Evolutionary conservation across 306 rosid genomes (phyloP).

Genomic region (Hippophae gyantsensis): DNA sequence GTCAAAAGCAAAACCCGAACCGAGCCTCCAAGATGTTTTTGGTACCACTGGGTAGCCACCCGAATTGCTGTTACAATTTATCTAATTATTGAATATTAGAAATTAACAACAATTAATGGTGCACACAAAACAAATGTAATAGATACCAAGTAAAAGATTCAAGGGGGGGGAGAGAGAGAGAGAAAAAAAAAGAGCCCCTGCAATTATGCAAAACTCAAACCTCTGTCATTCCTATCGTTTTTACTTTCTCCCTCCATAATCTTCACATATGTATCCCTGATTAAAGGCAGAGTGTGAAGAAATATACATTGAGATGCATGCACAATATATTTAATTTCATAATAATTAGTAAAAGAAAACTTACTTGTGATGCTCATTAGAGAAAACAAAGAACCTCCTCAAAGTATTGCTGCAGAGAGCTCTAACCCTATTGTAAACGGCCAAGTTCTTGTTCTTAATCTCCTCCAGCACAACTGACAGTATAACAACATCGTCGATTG

Average conservation of each 20-base stretch:
- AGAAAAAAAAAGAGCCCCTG: neutral
- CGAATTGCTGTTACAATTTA: constrained; percentile 65
- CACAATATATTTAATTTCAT: neutral
- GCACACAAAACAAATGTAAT: constrained; percentile 1
- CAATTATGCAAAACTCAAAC: constrained; percentile 30
- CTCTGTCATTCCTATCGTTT: constrained; percentile 96
- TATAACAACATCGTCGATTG: constrained; percentile 73
- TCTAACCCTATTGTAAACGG: constrained; percentile 72
- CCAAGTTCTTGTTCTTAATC: constrained; percentile 67
- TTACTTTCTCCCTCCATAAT: constrained; percentile 82
- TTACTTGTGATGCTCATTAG: constrained; percentile 87
- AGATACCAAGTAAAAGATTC: neutral
- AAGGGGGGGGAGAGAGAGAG: no score
- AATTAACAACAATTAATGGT: neutral
- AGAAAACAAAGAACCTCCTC: constrained; percentile 71
- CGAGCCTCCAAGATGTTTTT: constrained; percentile 75
- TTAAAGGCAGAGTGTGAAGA: constrained; percentile 4
- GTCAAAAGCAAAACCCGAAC: constrained; percentile 70
- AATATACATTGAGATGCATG: neutral
- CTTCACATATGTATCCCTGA: constrained; percentile 86
- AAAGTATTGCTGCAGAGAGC: constrained; percentile 53
- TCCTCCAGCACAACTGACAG: constrained; percentile 80
- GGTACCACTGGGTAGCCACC: constrained; percentile 94
- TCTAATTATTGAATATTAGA: constrained; percentile 19
- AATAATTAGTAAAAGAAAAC: neutral